Evolutionary conservation across 148 eudicot species (phyloP), one percentile per base, ranked within the genome.

Genomic region (Salicornia ramosissima): DNA sequence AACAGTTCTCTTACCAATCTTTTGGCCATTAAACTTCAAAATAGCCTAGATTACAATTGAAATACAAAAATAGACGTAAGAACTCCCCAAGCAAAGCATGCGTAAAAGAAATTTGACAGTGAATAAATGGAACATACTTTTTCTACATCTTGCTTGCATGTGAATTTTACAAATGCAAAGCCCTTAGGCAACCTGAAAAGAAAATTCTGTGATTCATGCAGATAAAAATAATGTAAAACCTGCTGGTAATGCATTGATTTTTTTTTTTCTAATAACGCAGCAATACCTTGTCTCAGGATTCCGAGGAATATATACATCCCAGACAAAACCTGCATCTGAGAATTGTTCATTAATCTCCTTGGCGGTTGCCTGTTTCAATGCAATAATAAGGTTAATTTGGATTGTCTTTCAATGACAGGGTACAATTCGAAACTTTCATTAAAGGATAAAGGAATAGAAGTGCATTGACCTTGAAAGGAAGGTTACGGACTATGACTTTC

Each of bases 81-180:
- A 5, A 30, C 45, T 40, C 45, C 58, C 54, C 46, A 46, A 62
- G 45, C 18, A 2, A 15, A 53, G 46, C 60, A 24, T n/a, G 26
- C 1, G 10, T 16, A 22, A 52, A 11, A 63, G 18, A 66, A 56
- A 72, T 29, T 43, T 42, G 67, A 62, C 75, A 42, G 64, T 65
- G 24, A 25, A 61, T 51, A 50, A 69, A 50, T 30, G 51, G 2
- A 55, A 71, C 88, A 70, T 83, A 94, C 99, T 71, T 80, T 91
- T 75, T 88, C 99, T 30, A 89, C 96, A 68, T 94, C 96, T 66
- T 89, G 97, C 88, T 89, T 94, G 79, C 90, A 79, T 25, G 97
- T 94, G 77, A 87, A 91, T 73, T 94, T 94, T 47, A 94, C 86
- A 80, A 94, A 94, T 63, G 91, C 99, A 81, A 94, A 90, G 71